These are phyloP conservation scores for Venturia nashicola DNA, from an alignment of 2,329 filamentous ascomycete genomes.

Conservation along the genomic window DNA sequence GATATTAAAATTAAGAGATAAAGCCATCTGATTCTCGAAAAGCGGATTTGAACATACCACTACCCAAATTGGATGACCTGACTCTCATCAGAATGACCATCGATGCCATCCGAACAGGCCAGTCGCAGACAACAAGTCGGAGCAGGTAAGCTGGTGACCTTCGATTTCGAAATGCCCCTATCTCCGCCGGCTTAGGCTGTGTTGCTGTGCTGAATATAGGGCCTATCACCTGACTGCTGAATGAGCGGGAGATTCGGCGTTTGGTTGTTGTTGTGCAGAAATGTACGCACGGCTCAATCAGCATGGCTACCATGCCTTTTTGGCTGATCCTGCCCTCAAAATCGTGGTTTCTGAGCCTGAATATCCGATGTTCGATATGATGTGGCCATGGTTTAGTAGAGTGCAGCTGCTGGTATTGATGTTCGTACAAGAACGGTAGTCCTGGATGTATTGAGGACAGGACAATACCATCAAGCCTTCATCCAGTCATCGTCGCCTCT, in stretches of 20 bases:
- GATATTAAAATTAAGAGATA: no score
- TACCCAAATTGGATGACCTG: neutral
- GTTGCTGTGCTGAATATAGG: neutral
- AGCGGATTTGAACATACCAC: neutral
- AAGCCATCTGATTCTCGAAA: neutral
- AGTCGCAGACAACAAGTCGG: neutral
- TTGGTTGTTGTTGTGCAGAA: neutral
- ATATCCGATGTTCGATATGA: neutral
- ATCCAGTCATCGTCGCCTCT: conserved; percentile 6
- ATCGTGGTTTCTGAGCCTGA: neutral
- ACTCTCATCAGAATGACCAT: neutral
- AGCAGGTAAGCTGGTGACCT: no score
- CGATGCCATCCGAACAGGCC: neutral
- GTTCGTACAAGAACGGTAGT: neutral
- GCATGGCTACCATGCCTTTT: neutral
- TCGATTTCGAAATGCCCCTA: no score
- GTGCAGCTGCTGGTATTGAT: neutral
- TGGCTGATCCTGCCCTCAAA: neutral
- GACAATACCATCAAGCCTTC: neutral
- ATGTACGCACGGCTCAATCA: neutral
- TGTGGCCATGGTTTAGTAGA: neutral
- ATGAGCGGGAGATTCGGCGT: neutral
- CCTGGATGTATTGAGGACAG: neutral
- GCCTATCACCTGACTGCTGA: neutral
- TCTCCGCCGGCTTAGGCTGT: no score